phyloP scores from a whole-genome alignment of 1,284 basidiomycete genomes.

The Ustilago lituana region DNA sequence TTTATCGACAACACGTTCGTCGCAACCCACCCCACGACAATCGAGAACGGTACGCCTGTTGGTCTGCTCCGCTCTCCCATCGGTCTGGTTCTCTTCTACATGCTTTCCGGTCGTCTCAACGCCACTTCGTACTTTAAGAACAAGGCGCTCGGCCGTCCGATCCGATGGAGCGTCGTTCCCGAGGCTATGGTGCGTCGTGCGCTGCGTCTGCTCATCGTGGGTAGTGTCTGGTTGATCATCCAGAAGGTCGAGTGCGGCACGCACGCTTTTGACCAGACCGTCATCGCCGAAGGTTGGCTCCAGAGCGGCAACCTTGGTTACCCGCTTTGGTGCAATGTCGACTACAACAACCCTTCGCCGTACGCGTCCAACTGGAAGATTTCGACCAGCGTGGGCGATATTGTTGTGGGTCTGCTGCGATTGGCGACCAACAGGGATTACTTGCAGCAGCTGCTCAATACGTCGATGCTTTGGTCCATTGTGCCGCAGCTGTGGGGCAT shows the following conservation, averaged over 20 bases:
- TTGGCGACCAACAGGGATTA: conserved; percentile 68
- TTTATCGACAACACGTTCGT: conserved; percentile 68
- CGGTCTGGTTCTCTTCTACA: conserved; percentile 56
- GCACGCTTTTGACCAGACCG: conserved; percentile 58
- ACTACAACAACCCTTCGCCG: conserved; percentile 47
- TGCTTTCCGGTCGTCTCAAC: conserved; percentile 68
- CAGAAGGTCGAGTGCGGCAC: conserved; percentile 64
- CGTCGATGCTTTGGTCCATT: conserved; percentile 69
- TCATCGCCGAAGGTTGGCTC: conserved; percentile 61
- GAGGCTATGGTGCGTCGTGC: conserved; percentile 68
- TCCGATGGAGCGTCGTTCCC: conserved; percentile 63
- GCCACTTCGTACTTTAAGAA: conserved; percentile 66
- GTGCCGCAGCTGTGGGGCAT: conserved; percentile 69
- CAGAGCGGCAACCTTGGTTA: conserved; percentile 65
- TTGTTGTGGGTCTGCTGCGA: conserved; percentile 67
- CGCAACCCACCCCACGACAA: conserved; percentile 62
- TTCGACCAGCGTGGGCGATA: conserved; percentile 61
- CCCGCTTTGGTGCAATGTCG: conserved; percentile 67
- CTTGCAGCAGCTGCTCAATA: conserved; percentile 67
- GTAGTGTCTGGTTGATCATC: conserved; percentile 67
- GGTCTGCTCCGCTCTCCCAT: conserved; percentile 44
- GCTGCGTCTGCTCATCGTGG: conserved; percentile 68
- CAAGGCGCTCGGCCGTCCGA: conserved; percentile 61
- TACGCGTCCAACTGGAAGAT: conserved; percentile 36
- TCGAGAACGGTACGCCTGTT: conserved; percentile 64